phyloP scores from a whole-genome alignment of 345 rosid genomes.

The Gynandropsis gynandra region DNA sequence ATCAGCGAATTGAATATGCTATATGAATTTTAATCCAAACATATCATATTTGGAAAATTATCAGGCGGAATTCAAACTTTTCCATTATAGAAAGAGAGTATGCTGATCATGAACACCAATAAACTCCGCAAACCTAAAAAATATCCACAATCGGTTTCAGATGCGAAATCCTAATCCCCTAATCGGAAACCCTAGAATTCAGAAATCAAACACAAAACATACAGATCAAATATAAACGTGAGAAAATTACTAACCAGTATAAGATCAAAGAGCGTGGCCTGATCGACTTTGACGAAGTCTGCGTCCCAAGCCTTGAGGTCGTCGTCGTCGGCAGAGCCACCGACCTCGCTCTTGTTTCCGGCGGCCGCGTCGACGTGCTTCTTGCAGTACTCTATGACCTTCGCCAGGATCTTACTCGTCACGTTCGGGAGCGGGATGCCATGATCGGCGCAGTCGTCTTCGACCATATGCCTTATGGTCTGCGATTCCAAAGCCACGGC shows the following conservation, averaged over 20 bases:
- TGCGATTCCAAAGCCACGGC: constrained; percentile 51
- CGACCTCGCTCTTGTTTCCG: constrained; percentile 17
- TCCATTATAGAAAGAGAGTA: too few species aligned
- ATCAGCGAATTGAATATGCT: too few species aligned
- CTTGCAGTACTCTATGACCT: constrained; percentile 71
- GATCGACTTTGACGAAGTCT: constrained; percentile 58
- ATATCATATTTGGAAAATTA: too few species aligned
- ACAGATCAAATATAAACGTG: not conserved
- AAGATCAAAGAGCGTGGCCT: constrained; percentile 52
- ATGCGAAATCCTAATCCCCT: not conserved
- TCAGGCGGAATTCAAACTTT: too few species aligned
- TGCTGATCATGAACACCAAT: too few species aligned
- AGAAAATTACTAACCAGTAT: constrained; percentile 37
- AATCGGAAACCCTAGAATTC: constrained; percentile 1
- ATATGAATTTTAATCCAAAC: too few species aligned
- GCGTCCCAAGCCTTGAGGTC: constrained; percentile 49
- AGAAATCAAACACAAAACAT: not conserved
- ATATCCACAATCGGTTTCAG: too few species aligned
- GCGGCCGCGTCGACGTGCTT: constrained; percentile 49
- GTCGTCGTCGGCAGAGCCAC: constrained; percentile 16
- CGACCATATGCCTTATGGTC: constrained; percentile 68
- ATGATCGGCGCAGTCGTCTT: constrained; percentile 44
- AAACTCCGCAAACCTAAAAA: too few species aligned
- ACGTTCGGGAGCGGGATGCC: constrained; percentile 72
- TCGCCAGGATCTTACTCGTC: constrained; percentile 50